Evolutionary conservation across 108 stramenopile genomes (phyloP).

Genomic region (Chaetoceros tenuissimus): DNA sequence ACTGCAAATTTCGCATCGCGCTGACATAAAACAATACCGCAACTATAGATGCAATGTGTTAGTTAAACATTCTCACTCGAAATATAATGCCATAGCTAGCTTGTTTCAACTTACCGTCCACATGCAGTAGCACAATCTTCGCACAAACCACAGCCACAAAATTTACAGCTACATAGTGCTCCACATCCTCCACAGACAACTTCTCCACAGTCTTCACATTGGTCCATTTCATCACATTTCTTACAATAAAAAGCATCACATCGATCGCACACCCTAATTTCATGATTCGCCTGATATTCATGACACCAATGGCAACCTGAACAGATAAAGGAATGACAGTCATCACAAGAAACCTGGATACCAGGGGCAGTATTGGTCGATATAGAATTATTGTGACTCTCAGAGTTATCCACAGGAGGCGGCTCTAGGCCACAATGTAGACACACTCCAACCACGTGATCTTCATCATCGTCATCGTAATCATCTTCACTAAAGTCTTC

Average conservation of each 20-base stretch:
- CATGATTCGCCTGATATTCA: slow-evolving; percentile 89
- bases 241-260: slow-evolving; percentile 89
- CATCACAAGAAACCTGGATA: slow-evolving; percentile 83
- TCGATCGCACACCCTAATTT: slow-evolving; percentile 87
- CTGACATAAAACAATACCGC: slow-evolving; percentile 86
- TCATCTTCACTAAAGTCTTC: slow-evolving; percentile 4
- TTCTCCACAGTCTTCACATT: slow-evolving; percentile 89
- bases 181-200: slow-evolving; percentile 82
- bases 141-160: slow-evolving; percentile 86
- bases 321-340: slow-evolving; percentile 82
- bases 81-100: background rate
- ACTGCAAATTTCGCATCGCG: slow-evolving; percentile 91
- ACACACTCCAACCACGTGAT: slow-evolving; percentile 6
- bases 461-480: slow-evolving; percentile 9
- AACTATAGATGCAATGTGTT: slow-evolving; percentile 25
- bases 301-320: slow-evolving; percentile 85
- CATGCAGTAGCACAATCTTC: slow-evolving; percentile 92
- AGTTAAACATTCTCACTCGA: background rate
- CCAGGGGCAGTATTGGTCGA: slow-evolving; percentile 1
- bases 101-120: slow-evolving; percentile 64
- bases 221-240: slow-evolving; percentile 88
- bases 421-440: slow-evolving; percentile 4
- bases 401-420: background rate
- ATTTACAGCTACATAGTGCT: slow-evolving; percentile 85
- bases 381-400: background rate